A percentile compares a stretch with the other conserved stretches of the same genome.
phyloP scores from a whole-genome alignment of 202 grass and related monocot species.

The Carex arenaria region DNA sequence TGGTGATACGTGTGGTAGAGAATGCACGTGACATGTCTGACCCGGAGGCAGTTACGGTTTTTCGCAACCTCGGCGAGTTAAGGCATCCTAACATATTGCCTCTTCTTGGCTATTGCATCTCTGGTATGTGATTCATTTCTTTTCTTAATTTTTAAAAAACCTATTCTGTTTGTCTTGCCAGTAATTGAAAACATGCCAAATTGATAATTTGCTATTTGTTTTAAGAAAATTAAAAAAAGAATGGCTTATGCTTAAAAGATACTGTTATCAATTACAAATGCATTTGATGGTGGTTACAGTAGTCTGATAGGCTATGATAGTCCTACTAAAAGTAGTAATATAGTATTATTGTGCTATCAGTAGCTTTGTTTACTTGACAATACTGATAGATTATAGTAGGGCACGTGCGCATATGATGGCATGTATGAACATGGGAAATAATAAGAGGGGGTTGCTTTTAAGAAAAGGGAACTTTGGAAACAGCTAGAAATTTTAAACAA shows the following conservation, averaged over 20 bases:
- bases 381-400: not conserved
- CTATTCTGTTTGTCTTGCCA: not conserved
- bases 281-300: not conserved
- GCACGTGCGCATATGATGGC: slow-evolving; percentile 13
- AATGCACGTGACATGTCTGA: slow-evolving; percentile 20
- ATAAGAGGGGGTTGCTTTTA: slow-evolving; percentile 17
- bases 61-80: slow-evolving; percentile 62
- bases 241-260: not conserved
- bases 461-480: slow-evolving; percentile 18
- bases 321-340: not conserved
- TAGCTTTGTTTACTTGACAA: not conserved
- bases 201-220: not conserved
- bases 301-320: not conserved
- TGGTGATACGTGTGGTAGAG: slow-evolving; percentile 75
- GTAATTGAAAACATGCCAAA: not conserved
- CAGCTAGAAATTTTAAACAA: not conserved
- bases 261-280: not conserved
- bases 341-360: not conserved
- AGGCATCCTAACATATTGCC: slow-evolving; percentile 89
- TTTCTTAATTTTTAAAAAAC: not conserved
- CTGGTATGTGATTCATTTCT: slow-evolving; percentile 34
- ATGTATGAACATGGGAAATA: slow-evolving; percentile 22
- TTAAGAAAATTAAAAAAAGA: not conserved
- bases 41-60: slow-evolving; percentile 28
- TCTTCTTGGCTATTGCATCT: slow-evolving; percentile 81